A percentile compares a stretch with the other conserved stretches of the same genome.
These are phyloP conservation scores for Kingdonia uniflora DNA, from an alignment of 164 flowering plant species.

Conservation along the genomic window DNA sequence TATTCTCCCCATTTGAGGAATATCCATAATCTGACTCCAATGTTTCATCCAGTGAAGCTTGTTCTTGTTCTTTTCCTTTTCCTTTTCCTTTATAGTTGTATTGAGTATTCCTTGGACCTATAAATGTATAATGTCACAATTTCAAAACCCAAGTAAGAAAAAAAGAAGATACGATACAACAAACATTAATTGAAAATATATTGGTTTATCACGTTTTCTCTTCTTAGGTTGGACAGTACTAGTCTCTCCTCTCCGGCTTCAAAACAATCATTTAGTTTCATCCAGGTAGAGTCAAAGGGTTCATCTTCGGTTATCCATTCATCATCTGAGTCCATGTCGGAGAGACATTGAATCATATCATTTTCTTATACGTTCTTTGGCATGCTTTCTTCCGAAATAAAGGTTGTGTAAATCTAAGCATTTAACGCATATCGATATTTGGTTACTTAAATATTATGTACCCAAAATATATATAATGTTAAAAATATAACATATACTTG, in stretches of 20 bases:
- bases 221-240: background rate
- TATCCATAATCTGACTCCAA: too few relatives aligned
- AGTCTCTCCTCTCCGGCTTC: background rate
- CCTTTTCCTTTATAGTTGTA: too few relatives aligned
- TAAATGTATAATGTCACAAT: too few relatives aligned
- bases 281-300: background rate
- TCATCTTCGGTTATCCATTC: background rate
- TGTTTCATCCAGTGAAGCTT: too few relatives aligned
- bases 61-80: too few relatives aligned
- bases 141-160: too few relatives aligned
- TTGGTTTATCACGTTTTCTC: background rate
- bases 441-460: too few relatives aligned
- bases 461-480: too few relatives aligned
- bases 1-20: too few relatives aligned
- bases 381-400: background rate
- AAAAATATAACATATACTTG: too few relatives aligned
- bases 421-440: too few relatives aligned
- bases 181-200: background rate
- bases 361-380: background rate
- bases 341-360: background rate
- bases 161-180: background rate
- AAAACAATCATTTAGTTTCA: background rate
- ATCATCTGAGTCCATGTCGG: background rate
- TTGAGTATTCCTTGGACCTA: slow-evolving; percentile 1
- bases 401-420: background rate